These are phyloP conservation scores for Diaporthe australafricana DNA, from an alignment of 2,329 filamentous ascomycete genomes.

Conservation along the genomic window DNA sequence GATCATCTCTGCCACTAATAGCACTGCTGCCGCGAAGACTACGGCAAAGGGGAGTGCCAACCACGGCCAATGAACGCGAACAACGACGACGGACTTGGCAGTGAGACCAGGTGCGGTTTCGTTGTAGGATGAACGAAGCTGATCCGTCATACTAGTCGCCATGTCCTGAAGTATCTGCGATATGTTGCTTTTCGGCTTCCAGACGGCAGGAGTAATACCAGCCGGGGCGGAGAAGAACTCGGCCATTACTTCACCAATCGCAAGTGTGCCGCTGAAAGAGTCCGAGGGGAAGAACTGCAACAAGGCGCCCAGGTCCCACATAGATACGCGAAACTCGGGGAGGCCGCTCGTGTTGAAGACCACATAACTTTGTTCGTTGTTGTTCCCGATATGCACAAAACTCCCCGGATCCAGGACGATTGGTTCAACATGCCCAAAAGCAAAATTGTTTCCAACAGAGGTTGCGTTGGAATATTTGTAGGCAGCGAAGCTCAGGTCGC, in stretches of 20 bases:
- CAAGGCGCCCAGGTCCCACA: conserved; percentile 14
- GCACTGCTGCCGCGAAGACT: background rate
- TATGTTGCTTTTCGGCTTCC: background rate
- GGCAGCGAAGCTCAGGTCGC: conserved; percentile 8
- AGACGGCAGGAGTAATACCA: conserved; percentile 1
- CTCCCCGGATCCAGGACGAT: background rate
- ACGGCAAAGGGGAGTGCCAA: conserved; percentile 6
- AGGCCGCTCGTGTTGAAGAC: conserved; percentile 5
- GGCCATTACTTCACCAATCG: background rate
- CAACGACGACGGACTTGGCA: conserved; percentile 1
- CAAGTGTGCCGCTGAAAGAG: conserved; percentile 4
- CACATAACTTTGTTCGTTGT: background rate
- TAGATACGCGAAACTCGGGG: background rate
- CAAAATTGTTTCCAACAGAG: background rate
- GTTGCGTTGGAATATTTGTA: conserved; percentile 4
- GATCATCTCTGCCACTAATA: conserved; percentile 3
- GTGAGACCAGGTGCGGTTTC: background rate
- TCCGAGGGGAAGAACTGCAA: conserved; percentile 15
- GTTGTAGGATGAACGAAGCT: background rate
- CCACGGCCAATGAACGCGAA: conserved; percentile 10
- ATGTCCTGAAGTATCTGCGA: background rate
- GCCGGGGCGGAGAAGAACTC: background rate
- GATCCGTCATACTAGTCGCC: background rate
- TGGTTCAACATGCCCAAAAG: background rate
- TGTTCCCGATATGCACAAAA: background rate